phyloP scores from a whole-genome alignment of 202 grass and related monocot species.

The Cymbopogon flexuosus region DNA sequence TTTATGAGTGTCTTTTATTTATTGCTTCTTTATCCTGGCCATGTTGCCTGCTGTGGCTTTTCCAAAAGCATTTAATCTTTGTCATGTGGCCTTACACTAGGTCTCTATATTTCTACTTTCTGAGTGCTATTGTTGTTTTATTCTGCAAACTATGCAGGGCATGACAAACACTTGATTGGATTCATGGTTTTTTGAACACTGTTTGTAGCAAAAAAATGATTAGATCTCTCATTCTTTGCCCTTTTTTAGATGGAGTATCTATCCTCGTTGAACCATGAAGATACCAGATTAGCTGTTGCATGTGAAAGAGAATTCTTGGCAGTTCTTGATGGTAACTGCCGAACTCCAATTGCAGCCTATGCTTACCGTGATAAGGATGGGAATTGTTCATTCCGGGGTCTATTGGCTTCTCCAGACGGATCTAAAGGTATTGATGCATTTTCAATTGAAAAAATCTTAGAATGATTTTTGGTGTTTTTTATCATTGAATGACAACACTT shows the following conservation, averaged over 20 bases:
- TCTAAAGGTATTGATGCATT: slow-evolving; percentile 51
- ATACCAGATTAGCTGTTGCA: slow-evolving; percentile 87
- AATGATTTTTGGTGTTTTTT: background rate
- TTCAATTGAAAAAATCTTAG: background rate
- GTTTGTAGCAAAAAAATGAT: background rate
- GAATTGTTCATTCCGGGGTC: slow-evolving; percentile 73
- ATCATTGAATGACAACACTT: background rate
- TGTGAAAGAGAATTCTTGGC: slow-evolving; percentile 90
- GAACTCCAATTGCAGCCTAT: slow-evolving; percentile 90
- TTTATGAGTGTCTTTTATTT: slow-evolving; percentile 2
- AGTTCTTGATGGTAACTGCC: slow-evolving; percentile 85
- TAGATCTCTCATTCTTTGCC: background rate
- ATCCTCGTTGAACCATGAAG: slow-evolving; percentile 80
- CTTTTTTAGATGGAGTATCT: slow-evolving; percentile 63
- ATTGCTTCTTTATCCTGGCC: background rate
- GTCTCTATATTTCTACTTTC: background rate
- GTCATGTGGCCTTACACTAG: background rate
- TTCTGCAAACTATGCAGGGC: background rate
- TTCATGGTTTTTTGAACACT: background rate
- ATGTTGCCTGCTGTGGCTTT: slow-evolving; percentile 6
- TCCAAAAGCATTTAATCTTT: background rate
- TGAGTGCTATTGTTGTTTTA: slow-evolving; percentile 5
- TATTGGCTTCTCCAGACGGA: slow-evolving; percentile 81
- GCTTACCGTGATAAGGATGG: slow-evolving; percentile 58
- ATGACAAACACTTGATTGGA: background rate